Base-by-base conservation (phyloP, 768 basidiomycete genomes). In the Coprinellus micaceus region DNA sequence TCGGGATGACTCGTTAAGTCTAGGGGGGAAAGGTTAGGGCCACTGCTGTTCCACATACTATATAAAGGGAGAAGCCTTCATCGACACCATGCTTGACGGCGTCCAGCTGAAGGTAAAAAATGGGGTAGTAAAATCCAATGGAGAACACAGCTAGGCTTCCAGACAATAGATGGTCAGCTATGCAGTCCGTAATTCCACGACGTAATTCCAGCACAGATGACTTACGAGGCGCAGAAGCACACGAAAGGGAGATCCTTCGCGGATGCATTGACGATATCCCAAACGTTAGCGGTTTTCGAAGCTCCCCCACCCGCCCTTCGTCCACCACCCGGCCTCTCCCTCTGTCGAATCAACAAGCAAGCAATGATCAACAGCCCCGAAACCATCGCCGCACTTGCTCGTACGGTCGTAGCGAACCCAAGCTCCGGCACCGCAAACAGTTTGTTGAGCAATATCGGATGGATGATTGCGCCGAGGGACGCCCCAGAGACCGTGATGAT, bases 401-500 rank as follows among this genome's bases (percentile, higher is more conserved):
- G 52, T 17, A 61, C 60, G 24, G 60, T 53, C 4, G 48, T 52
- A 9, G 51, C 60, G 45, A 63, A 66, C 10, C 59, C 59, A 10
- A 61, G 5, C 19, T 43, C 45, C 17, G n/a, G 28, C 11, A 46
- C 19, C 17, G 40, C 45, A 52, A 74, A 67, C 22, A 77, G 70
- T 41, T 80, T 74, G 63, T 84, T 83, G 44, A 85, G 66, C 73
- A 82, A 74, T 57, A 81, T 77, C 2, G 80, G 78, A 57, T 78
- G 77, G 2, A 82, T 61, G 21, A 80, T 56, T 1, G 65, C 67
- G 11, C 71, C 71, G 13, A 70, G 61, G 2, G 66, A 62, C 4
- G 65, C 64, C 6, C 65, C 69, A 17, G 67, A 53, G 15, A 61
- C 59, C 41, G 60, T 62, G n/a, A 67, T 59, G 10, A 80, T 75